Conservation (phyloP, 2,329 filamentous ascomycete species). For the Colletotrichum liaoningense region DNA sequence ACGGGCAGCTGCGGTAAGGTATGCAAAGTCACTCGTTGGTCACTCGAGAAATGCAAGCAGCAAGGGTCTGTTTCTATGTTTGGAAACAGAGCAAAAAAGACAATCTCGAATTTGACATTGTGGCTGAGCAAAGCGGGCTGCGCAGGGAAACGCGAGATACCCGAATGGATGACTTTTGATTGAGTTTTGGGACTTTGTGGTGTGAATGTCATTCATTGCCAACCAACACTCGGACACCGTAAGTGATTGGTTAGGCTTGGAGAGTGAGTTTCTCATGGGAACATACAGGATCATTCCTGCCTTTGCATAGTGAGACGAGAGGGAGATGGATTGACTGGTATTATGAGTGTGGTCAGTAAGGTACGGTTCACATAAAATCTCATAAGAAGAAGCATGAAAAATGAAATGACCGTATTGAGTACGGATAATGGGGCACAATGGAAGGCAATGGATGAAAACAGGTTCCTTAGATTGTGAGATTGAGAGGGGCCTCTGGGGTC, state of each 20-base stretch:
- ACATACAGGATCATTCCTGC: neutral
- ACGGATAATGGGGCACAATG: neutral
- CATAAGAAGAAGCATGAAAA: neutral
- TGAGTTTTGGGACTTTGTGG: neutral
- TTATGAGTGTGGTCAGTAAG: neutral
- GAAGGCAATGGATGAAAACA: neutral
- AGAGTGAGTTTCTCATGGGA: neutral
- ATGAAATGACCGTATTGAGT: neutral
- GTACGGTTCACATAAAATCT: neutral
- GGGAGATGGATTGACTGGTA: neutral
- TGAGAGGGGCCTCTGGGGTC: neutral
- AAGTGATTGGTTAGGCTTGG: neutral
- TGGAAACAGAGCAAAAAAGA: neutral
- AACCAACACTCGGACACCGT: neutral
- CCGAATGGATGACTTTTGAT: neutral
- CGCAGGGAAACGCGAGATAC: neutral
- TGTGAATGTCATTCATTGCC: no score
- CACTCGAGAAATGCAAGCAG: neutral
- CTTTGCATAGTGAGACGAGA: neutral
- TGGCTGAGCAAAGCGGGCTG: slow-evolving; percentile 9
- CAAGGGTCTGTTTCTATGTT: slow-evolving; percentile 16
- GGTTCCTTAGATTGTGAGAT: neutral
- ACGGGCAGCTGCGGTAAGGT: neutral
- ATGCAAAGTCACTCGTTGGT: neutral
- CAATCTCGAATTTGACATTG: neutral